phyloP scores from a whole-genome alignment of 2,329 filamentous ascomycete species.

The Ophiostoma tasmaniense region DNA sequence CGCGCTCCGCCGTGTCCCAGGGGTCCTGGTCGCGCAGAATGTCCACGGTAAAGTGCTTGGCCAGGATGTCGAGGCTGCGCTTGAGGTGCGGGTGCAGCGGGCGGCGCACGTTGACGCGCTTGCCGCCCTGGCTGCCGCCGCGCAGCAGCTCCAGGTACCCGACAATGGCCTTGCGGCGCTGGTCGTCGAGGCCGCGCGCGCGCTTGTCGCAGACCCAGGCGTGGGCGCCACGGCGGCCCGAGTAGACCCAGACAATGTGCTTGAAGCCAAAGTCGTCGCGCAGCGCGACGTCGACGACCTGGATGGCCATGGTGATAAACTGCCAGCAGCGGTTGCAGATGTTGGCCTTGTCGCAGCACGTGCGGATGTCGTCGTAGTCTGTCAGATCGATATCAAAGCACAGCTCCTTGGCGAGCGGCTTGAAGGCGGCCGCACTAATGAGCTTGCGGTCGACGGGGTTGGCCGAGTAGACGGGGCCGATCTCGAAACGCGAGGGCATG shows the following conservation, averaged over 20 bases:
- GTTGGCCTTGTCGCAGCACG: conserved; percentile 86
- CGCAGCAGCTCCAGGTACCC: conserved; percentile 86
- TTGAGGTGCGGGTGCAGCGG: conserved; percentile 84
- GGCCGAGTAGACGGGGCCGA: conserved; percentile 90
- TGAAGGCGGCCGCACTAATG: conserved; percentile 71
- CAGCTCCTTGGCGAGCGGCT: conserved; percentile 81
- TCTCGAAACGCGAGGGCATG: conserved; percentile 92
- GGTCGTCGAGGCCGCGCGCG: conserved; percentile 76
- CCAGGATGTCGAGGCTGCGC: conserved; percentile 80
- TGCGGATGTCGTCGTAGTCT: conserved; percentile 94
- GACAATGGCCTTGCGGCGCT: conserved; percentile 74
- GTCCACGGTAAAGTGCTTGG: conserved; percentile 72
- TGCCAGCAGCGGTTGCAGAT: conserved; percentile 94
- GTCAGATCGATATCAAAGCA: conserved; percentile 99
- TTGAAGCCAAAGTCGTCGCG: conserved; percentile 93
- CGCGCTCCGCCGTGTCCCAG: conserved; percentile 61
- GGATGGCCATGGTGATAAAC: conserved; percentile 97
- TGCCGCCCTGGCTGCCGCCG: conserved; percentile 76
- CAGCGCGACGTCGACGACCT: conserved; percentile 78
- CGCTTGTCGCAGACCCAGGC: conserved; percentile 95
- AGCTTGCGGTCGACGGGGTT: conserved; percentile 93
- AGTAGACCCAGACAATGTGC: conserved; percentile 98
- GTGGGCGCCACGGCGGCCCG: conserved; percentile 89
- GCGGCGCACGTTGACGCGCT: conserved; percentile 74
- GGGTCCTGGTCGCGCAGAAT: conserved; percentile 81